Evolutionary conservation across 2,329 filamentous ascomycete genomes (phyloP), one percentile per base, ranked within the genome.

Genomic region (Trichoderma sp.): DNA sequence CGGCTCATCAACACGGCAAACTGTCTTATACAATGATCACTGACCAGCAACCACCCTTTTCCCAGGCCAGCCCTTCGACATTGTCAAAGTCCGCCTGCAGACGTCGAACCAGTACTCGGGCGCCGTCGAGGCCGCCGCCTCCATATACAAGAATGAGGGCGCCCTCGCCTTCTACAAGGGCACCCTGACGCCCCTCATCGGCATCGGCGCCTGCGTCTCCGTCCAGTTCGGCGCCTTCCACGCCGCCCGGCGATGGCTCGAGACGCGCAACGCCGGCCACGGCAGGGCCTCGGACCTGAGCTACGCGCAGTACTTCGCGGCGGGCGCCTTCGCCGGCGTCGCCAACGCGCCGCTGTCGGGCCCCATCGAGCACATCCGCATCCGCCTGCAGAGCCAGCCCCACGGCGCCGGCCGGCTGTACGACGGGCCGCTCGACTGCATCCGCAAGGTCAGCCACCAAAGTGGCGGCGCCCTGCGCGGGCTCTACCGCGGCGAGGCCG

Each of bases 181-280:
- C 73, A 98, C 95, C 0, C 83, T 99, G 64, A 98, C 95, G 5
- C 95, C 95, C 0, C 84, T 99, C 64, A 86, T 99, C 65, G 95
- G 95, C 70, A 98, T 99, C 74, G 95, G 95, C 71, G 95, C 95
- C 71, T 99, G 95, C 77, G 93, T 95, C 52, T 97, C 93, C n/a
- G 90, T 99, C 72, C 95, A 99, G 82, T 99, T 99, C 78, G 95
- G 93, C 68, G 95, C 91, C 72, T 99, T 98, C 84, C 93, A 97
- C 82, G 89, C 90, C 74, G 93, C 94, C 9, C 91, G 92, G 67
- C 91, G 95, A 66, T 89, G 86, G 73, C 88, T 99, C 75, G 94
- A 98, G 80, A 81, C 85, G 51, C 83, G 85, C 69, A 96, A 96
- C 78, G 76, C 85, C 47, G 83, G 67, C 14, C 83, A 28, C 48